A percentile compares a stretch with the other conserved stretches of the same genome.
Evolutionary conservation across 257 asterid species (phyloP).

Genomic region (Gynochthodes officinalis): DNA sequence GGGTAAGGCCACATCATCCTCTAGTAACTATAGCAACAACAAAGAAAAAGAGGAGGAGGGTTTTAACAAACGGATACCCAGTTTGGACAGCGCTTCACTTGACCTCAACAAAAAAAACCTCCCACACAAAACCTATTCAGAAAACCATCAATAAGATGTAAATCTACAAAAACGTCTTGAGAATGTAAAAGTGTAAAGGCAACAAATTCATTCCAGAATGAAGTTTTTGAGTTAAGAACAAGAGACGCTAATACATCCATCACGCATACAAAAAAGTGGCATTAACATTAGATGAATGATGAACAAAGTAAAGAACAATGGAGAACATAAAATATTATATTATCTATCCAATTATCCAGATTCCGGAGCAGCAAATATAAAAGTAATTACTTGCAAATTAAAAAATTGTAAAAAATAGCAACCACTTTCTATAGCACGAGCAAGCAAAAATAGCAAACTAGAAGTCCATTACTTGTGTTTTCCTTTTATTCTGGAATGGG

Average conservation of each 20-base stretch:
- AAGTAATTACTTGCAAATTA: not conserved
- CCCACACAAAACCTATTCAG: slow-evolving; percentile 1
- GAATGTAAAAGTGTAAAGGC: not conserved
- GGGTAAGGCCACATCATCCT: not conserved
- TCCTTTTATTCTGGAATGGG: no score
- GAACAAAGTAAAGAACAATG: not conserved
- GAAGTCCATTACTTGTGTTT: no score
- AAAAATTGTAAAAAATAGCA: not conserved
- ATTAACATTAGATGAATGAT: no score
- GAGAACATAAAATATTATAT: no score
- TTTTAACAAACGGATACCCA: not conserved
- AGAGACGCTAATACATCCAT: not conserved
- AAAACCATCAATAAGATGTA: slow-evolving; percentile 1
- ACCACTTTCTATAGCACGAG: not conserved
- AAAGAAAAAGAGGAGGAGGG: not conserved
- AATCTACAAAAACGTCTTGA: not conserved
- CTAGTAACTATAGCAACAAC: not conserved
- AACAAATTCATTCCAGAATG: not conserved
- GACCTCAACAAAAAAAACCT: not conserved
- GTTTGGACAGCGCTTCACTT: not conserved
- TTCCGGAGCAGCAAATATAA: not conserved
- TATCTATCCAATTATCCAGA: no score
- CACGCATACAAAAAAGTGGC: not conserved
- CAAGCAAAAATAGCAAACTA: no score
- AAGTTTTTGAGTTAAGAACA: not conserved